Evolutionary conservation across 2,329 filamentous ascomycete genomes (phyloP), one percentile per base, ranked within the genome.

Genomic region (Nemania bipapillata): DNA sequence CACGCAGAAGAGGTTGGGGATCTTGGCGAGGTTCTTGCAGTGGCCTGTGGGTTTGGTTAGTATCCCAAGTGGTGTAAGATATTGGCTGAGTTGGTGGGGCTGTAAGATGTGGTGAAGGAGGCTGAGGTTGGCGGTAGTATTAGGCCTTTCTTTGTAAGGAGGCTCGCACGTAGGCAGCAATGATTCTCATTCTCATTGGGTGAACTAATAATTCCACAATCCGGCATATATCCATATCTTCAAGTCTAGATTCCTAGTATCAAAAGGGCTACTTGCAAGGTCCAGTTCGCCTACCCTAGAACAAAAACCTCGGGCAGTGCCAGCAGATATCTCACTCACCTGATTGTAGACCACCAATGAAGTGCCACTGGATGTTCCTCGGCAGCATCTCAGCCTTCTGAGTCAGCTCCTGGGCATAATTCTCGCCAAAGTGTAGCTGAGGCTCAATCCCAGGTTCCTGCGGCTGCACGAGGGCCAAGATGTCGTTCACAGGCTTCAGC

Each of bases 281-380:
- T 32, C 55, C 9, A n/a, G 12, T 2, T 24, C 2, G 11, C 17
- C 37, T 4, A 3, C 12, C 6, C 42, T 28, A 35, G 40, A 12
- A n/a, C 40, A 17, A 15, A 35, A 15, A 52, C 20, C 40, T 15
- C 12, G 22, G 55, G 22, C 15, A 50, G 5, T 32, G 22, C 37
- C 17, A 26, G 12, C 12, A 32, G 47, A 58, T 32, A 11, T 30
- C 17, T 26, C 61, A 75, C 81, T 70, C 79, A 88, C 87, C 84
- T 15, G 92, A 94, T 81, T 99, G 96, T 45, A 99, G 83, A 0
- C 92, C 93, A 45, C 96, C 96, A 79, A 98, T 99, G 80, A 98
- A 97, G 81, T 99, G 96, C 96, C 96, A 99, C 75, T 87, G 86
- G 73, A 99, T 92, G 37, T 86, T 86, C 52, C 83, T 82, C 0